Evolutionary conservation across 2,329 filamentous ascomycete genomes (phyloP).

Genomic region (Neopestalotiopsis sp.): DNA sequence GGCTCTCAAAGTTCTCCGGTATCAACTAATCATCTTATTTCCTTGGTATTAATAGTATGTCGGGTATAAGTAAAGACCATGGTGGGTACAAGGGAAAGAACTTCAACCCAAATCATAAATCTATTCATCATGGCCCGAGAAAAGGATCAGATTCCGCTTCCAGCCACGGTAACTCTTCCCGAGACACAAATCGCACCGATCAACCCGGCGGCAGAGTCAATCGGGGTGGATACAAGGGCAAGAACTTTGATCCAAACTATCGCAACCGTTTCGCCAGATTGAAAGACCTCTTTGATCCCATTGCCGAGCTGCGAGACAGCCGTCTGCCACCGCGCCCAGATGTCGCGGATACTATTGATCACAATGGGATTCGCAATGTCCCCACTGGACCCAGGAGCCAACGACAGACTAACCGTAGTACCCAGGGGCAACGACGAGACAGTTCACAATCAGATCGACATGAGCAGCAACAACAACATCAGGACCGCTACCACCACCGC

Average conservation of each 20-base stretch:
- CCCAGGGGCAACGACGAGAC: not conserved
- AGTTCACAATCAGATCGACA: not conserved
- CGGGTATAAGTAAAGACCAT: not conserved
- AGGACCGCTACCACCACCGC: constrained; percentile 5
- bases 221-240: constrained; percentile 1
- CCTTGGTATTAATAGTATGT: not conserved
- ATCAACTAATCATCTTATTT: not conserved
- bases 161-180: not conserved
- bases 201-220: not conserved
- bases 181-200: not conserved
- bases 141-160: not conserved
- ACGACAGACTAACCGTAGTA: not conserved
- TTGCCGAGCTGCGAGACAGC: not conserved
- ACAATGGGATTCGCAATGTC: not conserved
- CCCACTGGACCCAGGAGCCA: not conserved
- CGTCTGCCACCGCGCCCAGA: not conserved
- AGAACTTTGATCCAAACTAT: constrained; percentile 7
- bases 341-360: not conserved
- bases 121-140: no score
- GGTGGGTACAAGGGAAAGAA: not conserved
- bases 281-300: not conserved
- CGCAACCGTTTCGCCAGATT: not conserved
- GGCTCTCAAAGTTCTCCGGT: not conserved
- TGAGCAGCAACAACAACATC: not conserved
- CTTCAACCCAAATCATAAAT: not conserved